Conservation (phyloP, 192 early-diverging fungal species). For the Coemansia biformis region DNA sequence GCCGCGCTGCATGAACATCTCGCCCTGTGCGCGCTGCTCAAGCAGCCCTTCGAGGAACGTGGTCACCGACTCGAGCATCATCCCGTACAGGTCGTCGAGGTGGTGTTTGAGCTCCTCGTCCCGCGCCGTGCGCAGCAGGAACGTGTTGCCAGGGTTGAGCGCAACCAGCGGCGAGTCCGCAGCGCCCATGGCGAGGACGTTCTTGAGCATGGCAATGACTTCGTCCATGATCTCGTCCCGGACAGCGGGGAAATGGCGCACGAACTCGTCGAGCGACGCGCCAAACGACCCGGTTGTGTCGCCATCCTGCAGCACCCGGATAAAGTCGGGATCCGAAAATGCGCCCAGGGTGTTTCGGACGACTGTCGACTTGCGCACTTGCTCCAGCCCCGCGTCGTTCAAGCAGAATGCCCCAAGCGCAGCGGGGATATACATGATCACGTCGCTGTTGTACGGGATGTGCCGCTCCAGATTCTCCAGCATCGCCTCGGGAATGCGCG, state of each 20-base stretch:
- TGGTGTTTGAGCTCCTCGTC: constrained; percentile 48
- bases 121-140: constrained; percentile 31
- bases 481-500: constrained; percentile 78
- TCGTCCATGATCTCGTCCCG: constrained; percentile 68
- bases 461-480: constrained; percentile 62
- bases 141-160: constrained; percentile 42
- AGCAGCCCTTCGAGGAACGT: constrained; percentile 49
- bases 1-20: constrained; percentile 41
- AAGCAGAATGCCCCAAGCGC: constrained; percentile 96
- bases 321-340: constrained; percentile 72
- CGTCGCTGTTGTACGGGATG: constrained; percentile 77
- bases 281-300: constrained; percentile 84
- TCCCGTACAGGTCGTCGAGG: constrained; percentile 54
- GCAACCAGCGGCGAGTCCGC: constrained; percentile 24
- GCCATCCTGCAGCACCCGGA: constrained; percentile 71
- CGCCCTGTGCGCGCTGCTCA: constrained; percentile 43
- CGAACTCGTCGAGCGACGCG: constrained; percentile 86
- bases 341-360: constrained; percentile 67
- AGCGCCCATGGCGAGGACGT: constrained; percentile 59
- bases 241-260: constrained; percentile 88
- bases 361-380: constrained; percentile 67
- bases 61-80: constrained; percentile 52
- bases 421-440: constrained; percentile 72
- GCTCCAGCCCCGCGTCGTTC: constrained; percentile 80
- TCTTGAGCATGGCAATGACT: constrained; percentile 64